Evolutionary conservation across 1,284 basidiomycete genomes (phyloP).

Genomic region (Papiliotrema laurentii): DNA sequence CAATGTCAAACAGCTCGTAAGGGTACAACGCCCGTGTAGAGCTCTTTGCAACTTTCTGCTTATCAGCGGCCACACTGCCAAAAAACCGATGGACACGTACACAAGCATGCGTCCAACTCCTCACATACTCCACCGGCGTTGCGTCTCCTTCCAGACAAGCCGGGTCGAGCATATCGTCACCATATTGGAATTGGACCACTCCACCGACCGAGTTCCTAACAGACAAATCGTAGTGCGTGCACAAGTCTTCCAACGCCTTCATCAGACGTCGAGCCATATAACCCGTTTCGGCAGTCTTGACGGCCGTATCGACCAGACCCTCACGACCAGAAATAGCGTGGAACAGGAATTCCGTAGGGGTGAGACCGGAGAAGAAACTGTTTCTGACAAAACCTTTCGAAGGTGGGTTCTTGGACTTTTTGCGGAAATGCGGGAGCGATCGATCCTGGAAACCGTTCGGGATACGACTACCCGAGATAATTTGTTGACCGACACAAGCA

Average conservation of each 20-base stretch:
- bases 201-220: constrained; percentile 93
- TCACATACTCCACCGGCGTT: constrained; percentile 81
- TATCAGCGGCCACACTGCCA: not conserved
- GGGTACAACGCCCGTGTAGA: constrained; percentile 68
- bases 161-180: constrained; percentile 95
- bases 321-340: constrained; percentile 99
- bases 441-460: constrained; percentile 99
- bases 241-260: constrained; percentile 98
- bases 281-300: constrained; percentile 99
- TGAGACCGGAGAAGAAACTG: constrained; percentile 92
- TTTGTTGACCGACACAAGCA: constrained; percentile 98
- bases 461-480: constrained; percentile 96
- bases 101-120: constrained; percentile 83
- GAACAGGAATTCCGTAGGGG: constrained; percentile 95
- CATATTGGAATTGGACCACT: constrained; percentile 97
- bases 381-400: constrained; percentile 98
- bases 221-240: constrained; percentile 94
- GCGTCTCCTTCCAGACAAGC: constrained; percentile 93
- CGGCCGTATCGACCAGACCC: constrained; percentile 97
- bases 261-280: constrained; percentile 99
- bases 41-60: constrained; percentile 61
- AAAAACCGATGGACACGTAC: constrained; percentile 52
- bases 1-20: constrained; percentile 76
- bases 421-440: constrained; percentile 95
- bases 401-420: constrained; percentile 94